Conservation (phyloP, 2,329 filamentous ascomycete species). For the Ceratocystis cubensis region DNA sequence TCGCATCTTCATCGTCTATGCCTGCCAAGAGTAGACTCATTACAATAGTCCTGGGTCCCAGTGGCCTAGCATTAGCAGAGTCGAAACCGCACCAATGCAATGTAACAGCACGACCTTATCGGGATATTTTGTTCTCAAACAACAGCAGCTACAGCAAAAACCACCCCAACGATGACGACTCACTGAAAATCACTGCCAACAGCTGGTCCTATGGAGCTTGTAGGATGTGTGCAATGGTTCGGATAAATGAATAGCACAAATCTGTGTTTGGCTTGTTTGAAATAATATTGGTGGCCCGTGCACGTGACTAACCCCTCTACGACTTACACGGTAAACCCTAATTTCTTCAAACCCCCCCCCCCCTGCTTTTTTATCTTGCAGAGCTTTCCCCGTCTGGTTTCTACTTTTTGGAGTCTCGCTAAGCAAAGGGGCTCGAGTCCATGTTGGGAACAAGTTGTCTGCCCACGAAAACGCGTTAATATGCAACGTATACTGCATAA, state of each 20-base stretch:
- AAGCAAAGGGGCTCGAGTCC: slow-evolving; percentile 1
- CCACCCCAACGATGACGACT: too few species aligned
- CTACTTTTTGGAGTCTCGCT: background rate
- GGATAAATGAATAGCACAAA: background rate
- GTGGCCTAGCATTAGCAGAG: background rate
- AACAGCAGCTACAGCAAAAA: background rate
- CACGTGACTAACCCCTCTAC: background rate
- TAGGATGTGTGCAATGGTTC: background rate
- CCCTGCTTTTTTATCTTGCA: background rate
- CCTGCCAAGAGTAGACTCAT: background rate
- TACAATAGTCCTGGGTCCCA: background rate
- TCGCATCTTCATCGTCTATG: background rate
- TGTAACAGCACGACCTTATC: background rate
- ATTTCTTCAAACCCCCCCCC: background rate
- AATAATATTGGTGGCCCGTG: background rate
- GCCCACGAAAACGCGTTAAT: background rate
- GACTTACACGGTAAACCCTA: slow-evolving; percentile 4
- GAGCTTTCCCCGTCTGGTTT: too few species aligned
- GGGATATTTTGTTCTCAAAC: slow-evolving; percentile 1
- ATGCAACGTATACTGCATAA: background rate
- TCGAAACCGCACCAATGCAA: slow-evolving; percentile 7
- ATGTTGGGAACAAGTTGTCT: background rate
- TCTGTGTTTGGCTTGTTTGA: background rate
- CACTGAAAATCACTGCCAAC: too few species aligned
- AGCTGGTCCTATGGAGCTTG: too few species aligned